phyloP scores from a whole-genome alignment of 2,329 filamentous ascomycete genomes.

The Rosellinia necatrix region DNA sequence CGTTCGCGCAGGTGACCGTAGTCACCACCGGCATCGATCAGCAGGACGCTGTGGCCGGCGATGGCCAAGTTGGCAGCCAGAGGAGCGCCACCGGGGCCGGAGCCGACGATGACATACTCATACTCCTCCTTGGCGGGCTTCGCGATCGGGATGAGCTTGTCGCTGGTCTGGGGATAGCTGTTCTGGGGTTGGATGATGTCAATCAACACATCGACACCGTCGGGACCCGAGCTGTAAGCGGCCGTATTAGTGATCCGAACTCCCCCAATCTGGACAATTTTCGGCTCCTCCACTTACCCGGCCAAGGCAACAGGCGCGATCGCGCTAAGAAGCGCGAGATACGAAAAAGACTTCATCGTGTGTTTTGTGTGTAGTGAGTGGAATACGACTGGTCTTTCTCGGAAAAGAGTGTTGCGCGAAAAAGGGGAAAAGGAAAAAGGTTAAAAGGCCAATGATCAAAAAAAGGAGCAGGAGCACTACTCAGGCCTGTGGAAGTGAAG shows the following conservation, averaged over 20 bases:
- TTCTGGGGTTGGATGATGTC: slow-evolving; percentile 31
- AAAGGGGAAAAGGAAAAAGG: neutral
- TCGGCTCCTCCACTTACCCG: too few species aligned
- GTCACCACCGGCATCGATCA: slow-evolving; percentile 65
- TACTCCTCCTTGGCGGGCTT: slow-evolving; percentile 45
- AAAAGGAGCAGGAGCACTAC: slow-evolving; percentile 19
- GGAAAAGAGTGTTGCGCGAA: neutral
- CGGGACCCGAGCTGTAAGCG: slow-evolving; percentile 8
- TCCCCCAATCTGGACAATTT: neutral
- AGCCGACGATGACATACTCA: slow-evolving; percentile 69
- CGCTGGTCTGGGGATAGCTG: slow-evolving; percentile 32
- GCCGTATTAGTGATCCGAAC: neutral
- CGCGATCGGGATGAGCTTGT: slow-evolving; percentile 16
- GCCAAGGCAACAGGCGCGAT: slow-evolving; percentile 24
- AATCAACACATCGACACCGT: slow-evolving; percentile 30
- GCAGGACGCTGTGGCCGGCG: slow-evolving; percentile 60
- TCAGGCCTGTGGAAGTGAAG: slow-evolving; percentile 10
- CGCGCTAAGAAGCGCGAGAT: slow-evolving; percentile 31
- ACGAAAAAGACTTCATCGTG: slow-evolving; percentile 32
- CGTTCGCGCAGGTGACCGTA: slow-evolving; percentile 55
- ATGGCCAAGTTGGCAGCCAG: slow-evolving; percentile 65
- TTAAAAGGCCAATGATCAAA: slow-evolving; percentile 1
- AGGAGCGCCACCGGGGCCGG: slow-evolving; percentile 63
- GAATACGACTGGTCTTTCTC: slow-evolving; percentile 1
- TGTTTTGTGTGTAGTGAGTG: neutral